These are phyloP conservation scores for Pseudozyma sp. DNA, from an alignment of 1,284 basidiomycete genomes.

Conservation along the genomic window DNA sequence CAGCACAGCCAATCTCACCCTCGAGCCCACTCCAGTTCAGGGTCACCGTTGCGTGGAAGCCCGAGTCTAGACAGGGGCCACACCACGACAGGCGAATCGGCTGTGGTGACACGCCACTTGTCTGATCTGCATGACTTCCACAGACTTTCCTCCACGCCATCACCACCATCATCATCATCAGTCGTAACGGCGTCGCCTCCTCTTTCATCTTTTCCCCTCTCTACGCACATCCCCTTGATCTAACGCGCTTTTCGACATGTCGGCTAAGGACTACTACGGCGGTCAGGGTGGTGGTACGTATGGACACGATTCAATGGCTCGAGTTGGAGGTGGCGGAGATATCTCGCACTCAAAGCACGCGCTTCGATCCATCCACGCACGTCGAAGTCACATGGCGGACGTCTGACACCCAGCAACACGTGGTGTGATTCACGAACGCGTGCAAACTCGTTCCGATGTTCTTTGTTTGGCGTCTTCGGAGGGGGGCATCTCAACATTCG, in stretches of 20 bases:
- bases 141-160: slow-evolving; percentile 3
- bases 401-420: too few species aligned
- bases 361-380: slow-evolving; percentile 4
- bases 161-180: slow-evolving; percentile 4
- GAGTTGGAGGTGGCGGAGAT: slow-evolving; percentile 7
- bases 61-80: too few species aligned
- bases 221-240: background rate
- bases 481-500: too few species aligned
- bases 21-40: background rate
- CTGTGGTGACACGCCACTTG: slow-evolving; percentile 1
- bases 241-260: slow-evolving; percentile 28
- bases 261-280: slow-evolving; percentile 57
- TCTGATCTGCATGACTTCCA: background rate
- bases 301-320: background rate
- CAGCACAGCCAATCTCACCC: background rate
- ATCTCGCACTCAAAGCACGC: background rate
- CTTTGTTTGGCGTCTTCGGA: too few species aligned
- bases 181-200: background rate
- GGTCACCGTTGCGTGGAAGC: too few species aligned
- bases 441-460: too few species aligned
- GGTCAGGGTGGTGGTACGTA: slow-evolving; percentile 49
- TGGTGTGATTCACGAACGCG: too few species aligned
- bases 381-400: too few species aligned
- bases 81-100: background rate
- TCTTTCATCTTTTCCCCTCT: background rate